These are phyloP conservation scores for Coniochaeta prunicola DNA, from an alignment of 2,329 filamentous ascomycete species.

Conservation along the genomic window DNA sequence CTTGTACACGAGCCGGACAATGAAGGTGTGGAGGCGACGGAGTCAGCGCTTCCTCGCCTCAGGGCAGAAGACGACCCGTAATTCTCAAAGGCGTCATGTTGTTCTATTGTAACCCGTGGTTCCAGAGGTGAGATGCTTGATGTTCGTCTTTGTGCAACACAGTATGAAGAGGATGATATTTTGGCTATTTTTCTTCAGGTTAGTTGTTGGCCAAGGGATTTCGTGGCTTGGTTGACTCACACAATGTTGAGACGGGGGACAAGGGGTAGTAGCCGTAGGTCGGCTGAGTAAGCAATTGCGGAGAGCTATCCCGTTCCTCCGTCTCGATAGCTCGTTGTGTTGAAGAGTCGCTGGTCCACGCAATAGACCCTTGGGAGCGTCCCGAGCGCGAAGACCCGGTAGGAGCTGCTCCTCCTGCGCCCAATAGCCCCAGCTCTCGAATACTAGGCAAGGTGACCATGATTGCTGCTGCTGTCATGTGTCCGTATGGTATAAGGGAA, in stretches of 20 bases:
- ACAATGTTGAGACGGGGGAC: not conserved
- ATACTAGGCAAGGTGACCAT: not conserved
- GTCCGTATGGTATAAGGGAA: not conserved
- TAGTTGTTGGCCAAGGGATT: not conserved
- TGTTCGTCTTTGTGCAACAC: not conserved
- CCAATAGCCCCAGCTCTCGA: not conserved
- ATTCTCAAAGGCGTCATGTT: not conserved
- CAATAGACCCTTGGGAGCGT: not conserved
- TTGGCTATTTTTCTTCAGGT: not conserved
- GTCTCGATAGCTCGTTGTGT: not conserved
- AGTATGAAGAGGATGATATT: not conserved
- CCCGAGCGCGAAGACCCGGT: not conserved
- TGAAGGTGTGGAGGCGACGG: not conserved
- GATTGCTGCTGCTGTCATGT: not conserved
- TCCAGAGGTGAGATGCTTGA: not conserved
- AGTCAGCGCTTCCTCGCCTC: not conserved
- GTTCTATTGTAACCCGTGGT: not conserved
- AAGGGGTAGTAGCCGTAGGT: not conserved
- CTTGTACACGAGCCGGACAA: not conserved
- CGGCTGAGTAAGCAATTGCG: not conserved
- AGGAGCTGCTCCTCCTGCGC: not conserved
- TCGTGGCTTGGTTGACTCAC: not conserved
- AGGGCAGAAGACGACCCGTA: not conserved
- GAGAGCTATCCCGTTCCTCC: not conserved
- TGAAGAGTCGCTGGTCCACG: not conserved